Conservation (phyloP, 73 alveolate species). For the Paramecium tetraurelia region DNA sequence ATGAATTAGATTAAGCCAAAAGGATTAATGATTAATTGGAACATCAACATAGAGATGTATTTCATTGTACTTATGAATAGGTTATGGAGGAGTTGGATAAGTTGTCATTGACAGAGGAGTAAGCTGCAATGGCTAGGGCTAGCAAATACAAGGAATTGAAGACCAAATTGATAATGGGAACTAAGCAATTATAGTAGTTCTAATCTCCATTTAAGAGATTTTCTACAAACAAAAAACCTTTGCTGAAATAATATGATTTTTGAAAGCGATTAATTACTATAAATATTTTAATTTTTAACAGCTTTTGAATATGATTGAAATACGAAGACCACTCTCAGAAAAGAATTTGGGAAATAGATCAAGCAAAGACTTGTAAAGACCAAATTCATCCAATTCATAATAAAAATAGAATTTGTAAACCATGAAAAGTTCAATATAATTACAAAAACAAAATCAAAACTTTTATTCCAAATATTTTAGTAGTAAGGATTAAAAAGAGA, state of each 20-base stretch:
- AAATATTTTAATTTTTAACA: conserved; percentile 35
- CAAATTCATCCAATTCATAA: conserved; percentile 16
- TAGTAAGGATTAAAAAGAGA: conserved; percentile 24
- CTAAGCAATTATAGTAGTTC: background rate
- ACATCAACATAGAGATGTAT: conserved; percentile 28
- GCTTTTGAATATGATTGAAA: conserved; percentile 20
- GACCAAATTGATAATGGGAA: conserved; percentile 1
- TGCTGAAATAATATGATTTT: conserved; percentile 17
- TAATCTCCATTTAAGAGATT: conserved; percentile 34
- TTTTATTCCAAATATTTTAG: conserved; percentile 45
- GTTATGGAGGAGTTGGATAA: conserved; percentile 10
- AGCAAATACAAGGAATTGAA: conserved; percentile 18
- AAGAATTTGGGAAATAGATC: conserved; percentile 42
- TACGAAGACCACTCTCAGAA: conserved; percentile 14
- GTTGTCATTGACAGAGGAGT: background rate
- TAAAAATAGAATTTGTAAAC: background rate
- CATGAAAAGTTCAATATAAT: conserved; percentile 30
- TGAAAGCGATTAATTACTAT: background rate
- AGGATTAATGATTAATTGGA: background rate
- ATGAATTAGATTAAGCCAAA: background rate
- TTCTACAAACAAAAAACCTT: background rate
- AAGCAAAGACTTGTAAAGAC: conserved; percentile 1
- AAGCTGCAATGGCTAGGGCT: background rate
- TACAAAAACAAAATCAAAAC: conserved; percentile 36
- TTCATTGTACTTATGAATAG: background rate